Base-by-base conservation (phyloP, 441 rosid genomes). In the Populus hybrid region DNA sequence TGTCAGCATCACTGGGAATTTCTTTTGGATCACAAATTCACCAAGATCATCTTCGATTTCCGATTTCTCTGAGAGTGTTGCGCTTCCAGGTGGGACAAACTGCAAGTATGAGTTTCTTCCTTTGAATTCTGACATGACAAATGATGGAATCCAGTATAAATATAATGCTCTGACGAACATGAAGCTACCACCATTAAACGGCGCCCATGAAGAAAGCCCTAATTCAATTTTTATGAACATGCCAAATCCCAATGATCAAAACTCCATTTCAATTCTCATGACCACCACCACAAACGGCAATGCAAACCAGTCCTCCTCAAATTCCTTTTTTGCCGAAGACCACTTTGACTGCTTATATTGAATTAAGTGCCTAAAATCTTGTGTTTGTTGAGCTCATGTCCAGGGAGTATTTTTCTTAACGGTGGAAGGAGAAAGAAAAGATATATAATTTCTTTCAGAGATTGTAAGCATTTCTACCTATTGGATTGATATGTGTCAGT, bases 1-100 rank as follows among this genome's bases (percentile, higher is more conserved):
- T 69, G 81, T 84, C 50, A 79, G 84, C 83, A 83, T 83, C 72
- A 78, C 86, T 71, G 91, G 86, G 82, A 91, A 86, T 21, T 86
- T 86, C 79, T 86, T 89, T 59, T 88, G 91, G 73, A 35, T 82
- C 21, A 18, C 77, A 18, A 46, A 36, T 28, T 35, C 78, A 3
- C 64, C 78, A 67, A 75, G 75, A 66, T 78, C 84, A 0, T 76
- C 80, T 70, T 84, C 84, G 30, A 66, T 68, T 59, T 75, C 70
- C 70, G 78, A 72, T 82, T 82, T 80, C 73, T 75, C 85, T 16
- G 76, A 40, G 36, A 76, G 63, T 69, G 7, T 67, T 53, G 77
- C 36, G 70, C 75, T 76, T 69, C 70, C 81, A 34, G 78, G 69
- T 12, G 82, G 24, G 26, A 80, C 77, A 67, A 69, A 72, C 53